phyloP scores from a whole-genome alignment of 345 rosid species.

The Lepidium didymum region DNA sequence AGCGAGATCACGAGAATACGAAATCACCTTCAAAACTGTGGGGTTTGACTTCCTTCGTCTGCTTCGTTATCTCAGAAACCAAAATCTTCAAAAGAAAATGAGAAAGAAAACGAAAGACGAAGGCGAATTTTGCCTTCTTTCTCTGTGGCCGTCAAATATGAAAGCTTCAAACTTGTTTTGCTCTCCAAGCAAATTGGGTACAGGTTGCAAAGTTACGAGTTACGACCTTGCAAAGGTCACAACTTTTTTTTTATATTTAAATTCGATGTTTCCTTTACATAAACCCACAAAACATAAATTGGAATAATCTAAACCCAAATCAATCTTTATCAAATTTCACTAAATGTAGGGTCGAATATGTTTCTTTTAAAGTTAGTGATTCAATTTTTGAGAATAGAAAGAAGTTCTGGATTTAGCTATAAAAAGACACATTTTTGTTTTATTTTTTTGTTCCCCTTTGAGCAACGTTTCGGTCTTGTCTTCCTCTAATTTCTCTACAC shows the following conservation, averaged over 20 bases:
- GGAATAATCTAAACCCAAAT: too few species aligned
- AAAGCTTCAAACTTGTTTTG: conserved; percentile 21
- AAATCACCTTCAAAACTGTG: conserved; percentile 27
- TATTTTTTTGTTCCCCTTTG: conserved; percentile 8
- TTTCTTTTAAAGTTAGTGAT: neutral
- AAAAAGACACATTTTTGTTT: neutral
- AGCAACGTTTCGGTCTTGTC: conserved; percentile 16
- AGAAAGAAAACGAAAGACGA: neutral
- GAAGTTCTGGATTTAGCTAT: neutral
- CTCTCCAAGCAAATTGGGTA: conserved; percentile 23
- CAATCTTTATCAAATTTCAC: too few species aligned
- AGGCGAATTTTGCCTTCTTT: conserved; percentile 18
- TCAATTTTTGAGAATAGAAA: neutral
- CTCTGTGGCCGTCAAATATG: conserved; percentile 29
- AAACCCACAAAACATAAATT: too few species aligned
- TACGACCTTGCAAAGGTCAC: conserved; percentile 25
- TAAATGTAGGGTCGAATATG: neutral
- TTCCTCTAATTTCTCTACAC: neutral
- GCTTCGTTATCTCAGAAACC: neutral
- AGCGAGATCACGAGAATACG: conserved; percentile 17
- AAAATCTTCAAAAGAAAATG: neutral
- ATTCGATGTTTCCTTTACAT: too few species aligned
- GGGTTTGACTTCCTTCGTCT: too few species aligned
- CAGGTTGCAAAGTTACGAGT: neutral
- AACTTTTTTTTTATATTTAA: conserved; percentile 25